A percentile compares a stretch with the other conserved stretches of the same genome.
phyloP scores from a whole-genome alignment of 768 basidiomycete species.

The Boletus rex-veris region DNA sequence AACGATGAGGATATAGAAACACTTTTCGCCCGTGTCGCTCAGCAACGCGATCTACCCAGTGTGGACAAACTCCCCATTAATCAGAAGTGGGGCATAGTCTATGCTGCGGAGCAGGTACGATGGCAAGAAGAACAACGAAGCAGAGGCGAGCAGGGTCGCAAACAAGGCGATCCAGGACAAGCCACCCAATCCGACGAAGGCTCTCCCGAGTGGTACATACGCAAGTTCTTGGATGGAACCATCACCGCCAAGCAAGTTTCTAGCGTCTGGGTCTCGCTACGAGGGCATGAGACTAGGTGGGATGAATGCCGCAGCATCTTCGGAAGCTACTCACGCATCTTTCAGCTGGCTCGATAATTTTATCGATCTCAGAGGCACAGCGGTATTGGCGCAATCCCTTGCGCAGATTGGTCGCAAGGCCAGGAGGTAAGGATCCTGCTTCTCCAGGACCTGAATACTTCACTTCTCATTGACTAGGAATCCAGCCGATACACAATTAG shows the following conservation, averaged over 20 bases:
- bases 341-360: slow-evolving; percentile 79
- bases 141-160: slow-evolving; percentile 58
- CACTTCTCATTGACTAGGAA: slow-evolving; percentile 11
- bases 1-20: slow-evolving; percentile 74
- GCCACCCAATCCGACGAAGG: slow-evolving; percentile 53
- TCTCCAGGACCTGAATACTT: neutral
- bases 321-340: slow-evolving; percentile 15
- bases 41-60: slow-evolving; percentile 62
- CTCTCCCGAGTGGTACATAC: slow-evolving; percentile 90
- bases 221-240: slow-evolving; percentile 83
- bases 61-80: slow-evolving; percentile 62
- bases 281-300: slow-evolving; percentile 79
- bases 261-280: slow-evolving; percentile 69
- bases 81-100: slow-evolving; percentile 91
- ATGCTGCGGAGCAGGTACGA: slow-evolving; percentile 74
- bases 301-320: slow-evolving; percentile 18
- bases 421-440: slow-evolving; percentile 47
- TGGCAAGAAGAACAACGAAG: slow-evolving; percentile 73
- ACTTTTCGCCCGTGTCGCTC: slow-evolving; percentile 75
- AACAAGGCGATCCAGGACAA: slow-evolving; percentile 57
- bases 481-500: slow-evolving; percentile 61
- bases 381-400: slow-evolving; percentile 78
- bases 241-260: slow-evolving; percentile 79
- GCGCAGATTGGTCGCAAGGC: slow-evolving; percentile 73
- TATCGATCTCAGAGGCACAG: slow-evolving; percentile 72